Evolutionary conservation across 1,139 yeast genomes (phyloP).

Genomic region (Kodamaea alishanica): DNA sequence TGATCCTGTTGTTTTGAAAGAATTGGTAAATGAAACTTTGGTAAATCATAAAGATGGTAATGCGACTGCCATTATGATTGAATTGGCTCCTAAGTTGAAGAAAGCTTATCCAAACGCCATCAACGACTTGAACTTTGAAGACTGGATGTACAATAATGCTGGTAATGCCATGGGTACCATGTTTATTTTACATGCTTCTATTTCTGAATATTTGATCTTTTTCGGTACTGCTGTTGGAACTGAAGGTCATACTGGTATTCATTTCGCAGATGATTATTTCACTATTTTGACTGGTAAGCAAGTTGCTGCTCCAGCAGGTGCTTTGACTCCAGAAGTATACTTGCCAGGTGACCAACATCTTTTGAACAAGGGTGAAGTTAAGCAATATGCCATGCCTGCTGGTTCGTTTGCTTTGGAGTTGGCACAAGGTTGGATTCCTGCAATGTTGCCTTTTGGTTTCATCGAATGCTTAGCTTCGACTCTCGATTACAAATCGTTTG

Average conservation of each 20-base stretch:
- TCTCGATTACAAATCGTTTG: constrained; percentile 66
- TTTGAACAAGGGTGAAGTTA: constrained; percentile 63
- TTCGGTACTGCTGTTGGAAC: constrained; percentile 60
- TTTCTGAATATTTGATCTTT: constrained; percentile 70
- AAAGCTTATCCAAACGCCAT: constrained; percentile 60
- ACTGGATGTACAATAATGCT: constrained; percentile 96
- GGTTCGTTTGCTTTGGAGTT: constrained; percentile 87
- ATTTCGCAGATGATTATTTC: constrained; percentile 94
- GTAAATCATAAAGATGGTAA: constrained; percentile 55
- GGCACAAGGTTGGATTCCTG: constrained; percentile 98
- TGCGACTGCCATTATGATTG: constrained; percentile 57
- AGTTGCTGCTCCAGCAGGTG: constrained; percentile 63
- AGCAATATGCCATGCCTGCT: constrained; percentile 82
- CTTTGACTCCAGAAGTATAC: constrained; percentile 61
- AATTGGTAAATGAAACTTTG: constrained; percentile 49
- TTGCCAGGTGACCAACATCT: constrained; percentile 83
- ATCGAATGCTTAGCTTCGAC: constrained; percentile 78
- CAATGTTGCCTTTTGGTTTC: constrained; percentile 95
- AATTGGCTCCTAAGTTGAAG: constrained; percentile 57
- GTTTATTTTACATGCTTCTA: constrained; percentile 94
- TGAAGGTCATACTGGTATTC: constrained; percentile 94
- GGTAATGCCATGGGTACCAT: constrained; percentile 99
- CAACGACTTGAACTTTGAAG: constrained; percentile 66
- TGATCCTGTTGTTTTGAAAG: constrained; percentile 46
- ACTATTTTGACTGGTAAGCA: constrained; percentile 81